Percentiles rank a stretch among this genome's conserved stretches.
phyloP scores from a whole-genome alignment of 768 basidiomycete species.

The Leccinum olivaceopallidum region DNA sequence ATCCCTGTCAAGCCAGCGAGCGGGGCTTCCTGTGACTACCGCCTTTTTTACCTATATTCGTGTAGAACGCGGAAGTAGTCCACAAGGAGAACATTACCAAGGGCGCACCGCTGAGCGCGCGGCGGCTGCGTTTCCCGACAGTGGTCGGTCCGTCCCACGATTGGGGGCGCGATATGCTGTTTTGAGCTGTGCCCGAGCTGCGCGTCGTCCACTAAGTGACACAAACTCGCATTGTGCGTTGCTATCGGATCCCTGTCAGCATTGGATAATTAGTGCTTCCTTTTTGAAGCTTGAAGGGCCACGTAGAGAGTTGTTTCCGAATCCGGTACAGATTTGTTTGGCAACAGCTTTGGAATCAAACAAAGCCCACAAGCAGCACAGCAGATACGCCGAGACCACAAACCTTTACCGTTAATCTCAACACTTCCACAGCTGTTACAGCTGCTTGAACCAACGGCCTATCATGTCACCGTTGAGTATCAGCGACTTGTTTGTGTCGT shows the following conservation, averaged over 20 bases:
- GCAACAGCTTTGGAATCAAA: constrained; percentile 28
- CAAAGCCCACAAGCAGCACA: constrained; percentile 14
- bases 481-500: constrained; percentile 6
- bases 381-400: not conserved
- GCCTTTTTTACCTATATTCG: not conserved
- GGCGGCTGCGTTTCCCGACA: not conserved
- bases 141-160: not conserved
- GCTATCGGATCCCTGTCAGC: not conserved
- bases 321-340: constrained; percentile 27
- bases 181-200: not conserved
- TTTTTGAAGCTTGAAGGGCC: too few species aligned
- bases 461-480: constrained; percentile 35
- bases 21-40: not conserved
- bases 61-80: not conserved
- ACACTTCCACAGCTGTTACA: not conserved
- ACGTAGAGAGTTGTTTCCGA: not conserved
- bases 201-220: not conserved
- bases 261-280: not conserved
- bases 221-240: not conserved
- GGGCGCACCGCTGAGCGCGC: not conserved
- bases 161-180: not conserved
- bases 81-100: not conserved
- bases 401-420: not conserved
- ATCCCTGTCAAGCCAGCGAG: constrained; percentile 1
- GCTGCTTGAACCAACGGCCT: not conserved